A percentile compares a stretch with the other conserved stretches of the same genome.
phyloP scores from a whole-genome alignment of 2,329 filamentous ascomycete genomes.

The Alternaria sp. region DNA sequence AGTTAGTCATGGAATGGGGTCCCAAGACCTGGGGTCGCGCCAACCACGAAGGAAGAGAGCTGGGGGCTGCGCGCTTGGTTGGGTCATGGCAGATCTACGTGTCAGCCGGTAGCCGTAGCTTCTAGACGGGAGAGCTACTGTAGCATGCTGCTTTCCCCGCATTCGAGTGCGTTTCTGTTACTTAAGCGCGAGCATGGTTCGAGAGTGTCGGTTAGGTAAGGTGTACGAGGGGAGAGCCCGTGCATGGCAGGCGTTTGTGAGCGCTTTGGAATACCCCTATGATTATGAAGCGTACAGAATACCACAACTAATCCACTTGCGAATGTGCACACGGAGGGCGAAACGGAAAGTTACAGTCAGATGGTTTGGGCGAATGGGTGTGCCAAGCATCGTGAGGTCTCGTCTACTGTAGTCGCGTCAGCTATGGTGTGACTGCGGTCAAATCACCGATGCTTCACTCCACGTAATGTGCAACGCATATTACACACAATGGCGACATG shows the following conservation, averaged over 20 bases:
- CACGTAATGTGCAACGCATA: slow-evolving; percentile 25
- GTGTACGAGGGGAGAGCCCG: slow-evolving; percentile 21
- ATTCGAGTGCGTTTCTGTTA: slow-evolving; percentile 45
- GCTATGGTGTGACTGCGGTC: slow-evolving; percentile 25
- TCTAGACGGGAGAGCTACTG: slow-evolving; percentile 38
- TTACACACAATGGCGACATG: slow-evolving; percentile 30
- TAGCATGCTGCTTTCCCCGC: slow-evolving; percentile 44
- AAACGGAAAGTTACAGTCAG: neutral
- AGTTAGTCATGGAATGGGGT: slow-evolving; percentile 47
- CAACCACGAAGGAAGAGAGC: slow-evolving; percentile 28
- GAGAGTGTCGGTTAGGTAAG: slow-evolving; percentile 19
- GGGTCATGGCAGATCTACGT: slow-evolving; percentile 28
- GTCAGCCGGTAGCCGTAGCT: slow-evolving; percentile 26
- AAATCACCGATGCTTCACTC: slow-evolving; percentile 1
- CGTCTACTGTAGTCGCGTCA: slow-evolving; percentile 17
- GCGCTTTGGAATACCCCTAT: slow-evolving; percentile 43
- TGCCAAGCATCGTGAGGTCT: slow-evolving; percentile 43
- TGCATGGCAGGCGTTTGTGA: slow-evolving; percentile 45
- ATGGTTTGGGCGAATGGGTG: neutral
- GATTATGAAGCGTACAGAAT: slow-evolving; percentile 33
- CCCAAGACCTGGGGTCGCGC: slow-evolving; percentile 25
- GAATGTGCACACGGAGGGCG: neutral
- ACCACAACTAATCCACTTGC: slow-evolving; percentile 11
- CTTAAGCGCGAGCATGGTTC: slow-evolving; percentile 29
- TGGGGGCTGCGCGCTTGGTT: slow-evolving; percentile 26